Percentiles rank a stretch among this genome's conserved stretches.
Evolutionary conservation across 1,284 basidiomycete species (phyloP).

Genomic region (Rhodotorula sp.): DNA sequence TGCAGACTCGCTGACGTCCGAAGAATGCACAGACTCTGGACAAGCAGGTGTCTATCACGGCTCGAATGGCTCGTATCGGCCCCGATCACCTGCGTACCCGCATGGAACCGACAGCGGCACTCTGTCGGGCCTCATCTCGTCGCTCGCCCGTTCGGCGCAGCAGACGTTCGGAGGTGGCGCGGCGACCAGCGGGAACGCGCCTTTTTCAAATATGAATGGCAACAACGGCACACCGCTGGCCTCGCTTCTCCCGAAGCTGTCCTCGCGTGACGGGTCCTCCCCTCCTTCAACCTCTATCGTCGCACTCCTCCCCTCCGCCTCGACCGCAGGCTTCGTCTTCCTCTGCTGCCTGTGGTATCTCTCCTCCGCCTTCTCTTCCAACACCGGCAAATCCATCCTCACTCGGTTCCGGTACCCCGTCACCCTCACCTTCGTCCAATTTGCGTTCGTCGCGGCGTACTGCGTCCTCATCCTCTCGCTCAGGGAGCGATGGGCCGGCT

Average conservation of each 20-base stretch:
- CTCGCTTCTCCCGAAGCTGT: conserved; percentile 10
- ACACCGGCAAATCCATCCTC: conserved; percentile 85
- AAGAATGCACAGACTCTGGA: not conserved
- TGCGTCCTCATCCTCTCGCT: conserved; percentile 65
- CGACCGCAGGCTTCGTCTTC: conserved; percentile 51
- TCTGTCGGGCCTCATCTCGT: conserved; percentile 9
- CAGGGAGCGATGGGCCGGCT: conserved; percentile 21
- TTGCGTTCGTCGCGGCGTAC: conserved; percentile 86
- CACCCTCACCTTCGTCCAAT: conserved; percentile 93
- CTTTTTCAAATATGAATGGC: conserved; percentile 3
- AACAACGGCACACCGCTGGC: not conserved
- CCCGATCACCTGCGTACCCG: conserved; percentile 6
- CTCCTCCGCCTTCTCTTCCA: conserved; percentile 81
- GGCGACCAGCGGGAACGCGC: not conserved
- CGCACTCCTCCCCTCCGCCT: conserved; percentile 24
- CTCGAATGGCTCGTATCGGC: conserved; percentile 1
- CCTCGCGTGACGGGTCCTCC: not conserved
- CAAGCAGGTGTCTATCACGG: conserved; percentile 4
- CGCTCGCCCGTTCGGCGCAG: conserved; percentile 3
- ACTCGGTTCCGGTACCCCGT: conserved; percentile 54
- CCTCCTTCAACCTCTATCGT: not conserved
- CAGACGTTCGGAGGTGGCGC: conserved; percentile 2
- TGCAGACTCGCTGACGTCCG: not conserved
- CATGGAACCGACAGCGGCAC: conserved; percentile 9
- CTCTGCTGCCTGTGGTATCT: conserved; percentile 73